Percentiles rank a stretch among this genome's conserved stretches.
Conservation (phyloP, 331 rosid species). For the Spiraea crenata region DNA sequence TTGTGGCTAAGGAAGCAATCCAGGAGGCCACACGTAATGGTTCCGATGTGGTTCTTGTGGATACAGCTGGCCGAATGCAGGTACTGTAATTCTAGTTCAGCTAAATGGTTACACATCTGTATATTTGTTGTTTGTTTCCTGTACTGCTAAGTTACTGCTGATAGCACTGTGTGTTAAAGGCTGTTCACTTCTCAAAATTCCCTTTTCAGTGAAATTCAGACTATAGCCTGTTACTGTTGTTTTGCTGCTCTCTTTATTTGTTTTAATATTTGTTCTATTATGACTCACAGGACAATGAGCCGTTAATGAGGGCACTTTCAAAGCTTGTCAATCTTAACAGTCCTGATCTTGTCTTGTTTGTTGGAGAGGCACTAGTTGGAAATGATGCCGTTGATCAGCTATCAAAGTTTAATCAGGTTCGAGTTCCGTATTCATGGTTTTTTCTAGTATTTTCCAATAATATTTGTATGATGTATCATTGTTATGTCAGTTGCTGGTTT, state of each 20-base stretch:
- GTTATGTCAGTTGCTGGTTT: background rate
- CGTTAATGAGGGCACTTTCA: constrained; percentile 98
- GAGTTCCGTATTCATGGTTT: background rate
- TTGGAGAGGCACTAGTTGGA: constrained; percentile 98
- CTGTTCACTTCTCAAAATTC: background rate
- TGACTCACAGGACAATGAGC: constrained; percentile 85
- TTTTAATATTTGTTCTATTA: background rate
- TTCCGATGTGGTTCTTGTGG: constrained; percentile 95
- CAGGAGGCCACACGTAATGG: constrained; percentile 89
- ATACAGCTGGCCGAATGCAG: constrained; percentile 99
- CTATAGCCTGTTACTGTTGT: background rate
- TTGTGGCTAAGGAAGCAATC: constrained; percentile 98
- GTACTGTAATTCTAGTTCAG: constrained; percentile 29
- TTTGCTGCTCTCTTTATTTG: background rate
- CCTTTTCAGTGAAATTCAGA: background rate
- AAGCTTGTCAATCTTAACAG: constrained; percentile 84
- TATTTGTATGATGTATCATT: background rate
- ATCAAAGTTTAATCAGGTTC: constrained; percentile 92
- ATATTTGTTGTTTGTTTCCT: constrained; percentile 2
- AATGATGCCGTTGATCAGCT: constrained; percentile 99
- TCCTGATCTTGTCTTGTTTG: constrained; percentile 94
- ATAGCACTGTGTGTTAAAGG: background rate
- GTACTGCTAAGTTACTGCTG: background rate
- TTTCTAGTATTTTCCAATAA: background rate
- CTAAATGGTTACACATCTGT: background rate